These are phyloP conservation scores for Oenanthe sinensis DNA, from an alignment of 129 eudicot genomes.

Conservation along the genomic window DNA sequence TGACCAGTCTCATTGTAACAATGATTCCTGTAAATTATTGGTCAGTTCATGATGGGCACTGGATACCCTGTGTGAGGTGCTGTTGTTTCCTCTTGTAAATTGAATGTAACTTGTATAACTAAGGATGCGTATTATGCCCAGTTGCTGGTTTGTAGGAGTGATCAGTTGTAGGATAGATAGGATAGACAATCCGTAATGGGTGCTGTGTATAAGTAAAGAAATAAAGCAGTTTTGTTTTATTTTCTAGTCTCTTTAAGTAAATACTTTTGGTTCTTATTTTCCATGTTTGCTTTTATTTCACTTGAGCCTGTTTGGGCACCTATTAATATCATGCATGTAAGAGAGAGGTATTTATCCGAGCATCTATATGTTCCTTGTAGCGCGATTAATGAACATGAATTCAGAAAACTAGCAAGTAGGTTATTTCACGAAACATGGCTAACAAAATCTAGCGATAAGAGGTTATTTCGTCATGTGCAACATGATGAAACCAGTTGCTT, in stretches of 20 bases:
- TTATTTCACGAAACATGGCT: not conserved
- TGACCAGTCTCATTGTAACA: not conserved
- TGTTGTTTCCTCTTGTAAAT: not conserved
- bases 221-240: not conserved
- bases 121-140: not conserved
- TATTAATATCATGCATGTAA: not conserved
- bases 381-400: not conserved
- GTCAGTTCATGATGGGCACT: not conserved
- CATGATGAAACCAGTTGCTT: no score
- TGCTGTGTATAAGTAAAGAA: not conserved
- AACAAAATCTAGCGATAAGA: no score
- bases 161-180: not conserved
- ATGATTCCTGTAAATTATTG: not conserved
- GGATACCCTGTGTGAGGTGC: not conserved
- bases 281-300: not conserved
- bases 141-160: conserved; percentile 1
- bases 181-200: not conserved
- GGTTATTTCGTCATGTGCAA: no score
- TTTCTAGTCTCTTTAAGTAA: not conserved
- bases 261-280: not conserved
- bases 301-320: not conserved
- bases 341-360: not conserved
- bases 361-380: not conserved
- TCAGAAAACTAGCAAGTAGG: not conserved
- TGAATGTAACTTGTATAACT: not conserved